phyloP scores from a whole-genome alignment of 1,284 basidiomycete genomes.

The Spongiforma sp. region DNA sequence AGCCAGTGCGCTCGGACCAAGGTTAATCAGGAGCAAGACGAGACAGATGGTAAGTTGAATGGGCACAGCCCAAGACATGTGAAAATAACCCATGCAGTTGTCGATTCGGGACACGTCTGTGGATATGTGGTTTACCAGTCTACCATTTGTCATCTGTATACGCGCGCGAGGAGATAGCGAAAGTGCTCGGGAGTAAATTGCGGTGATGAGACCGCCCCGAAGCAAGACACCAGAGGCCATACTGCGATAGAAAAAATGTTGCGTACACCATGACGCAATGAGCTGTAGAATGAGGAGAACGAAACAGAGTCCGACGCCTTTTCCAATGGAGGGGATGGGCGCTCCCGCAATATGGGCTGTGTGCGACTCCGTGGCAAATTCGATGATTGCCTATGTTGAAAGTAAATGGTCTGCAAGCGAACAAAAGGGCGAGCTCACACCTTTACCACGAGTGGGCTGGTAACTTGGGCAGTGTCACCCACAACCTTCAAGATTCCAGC shows the following conservation, averaged over 20 bases:
- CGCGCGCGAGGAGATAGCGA: conserved; percentile 82
- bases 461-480: conserved; percentile 75
- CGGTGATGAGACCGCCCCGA: conserved; percentile 87
- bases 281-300: conserved; percentile 76
- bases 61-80: conserved; percentile 69
- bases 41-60: conserved; percentile 77
- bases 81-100: conserved; percentile 86
- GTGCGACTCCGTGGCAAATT: conserved; percentile 74
- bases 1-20: conserved; percentile 84
- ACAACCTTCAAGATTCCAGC: conserved; percentile 80
- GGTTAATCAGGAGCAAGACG: conserved; percentile 67
- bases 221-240: conserved; percentile 75
- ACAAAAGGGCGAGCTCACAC: conserved; percentile 34
- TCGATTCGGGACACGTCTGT: conserved; percentile 93
- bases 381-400: conserved; percentile 66
- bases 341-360: conserved; percentile 52
- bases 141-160: conserved; percentile 84
- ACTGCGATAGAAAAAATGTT: conserved; percentile 35
- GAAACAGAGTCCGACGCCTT: conserved; percentile 78
- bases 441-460: conserved; percentile 79
- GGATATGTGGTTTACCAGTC: conserved; percentile 61
- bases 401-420: conserved; percentile 5
- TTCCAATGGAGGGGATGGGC: conserved; percentile 62
- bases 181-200: conserved; percentile 85
- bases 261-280: conserved; percentile 68